Conservation (phyloP, 495 filamentous ascomycete genomes). For the Podospora pseudoanserina region DNA sequence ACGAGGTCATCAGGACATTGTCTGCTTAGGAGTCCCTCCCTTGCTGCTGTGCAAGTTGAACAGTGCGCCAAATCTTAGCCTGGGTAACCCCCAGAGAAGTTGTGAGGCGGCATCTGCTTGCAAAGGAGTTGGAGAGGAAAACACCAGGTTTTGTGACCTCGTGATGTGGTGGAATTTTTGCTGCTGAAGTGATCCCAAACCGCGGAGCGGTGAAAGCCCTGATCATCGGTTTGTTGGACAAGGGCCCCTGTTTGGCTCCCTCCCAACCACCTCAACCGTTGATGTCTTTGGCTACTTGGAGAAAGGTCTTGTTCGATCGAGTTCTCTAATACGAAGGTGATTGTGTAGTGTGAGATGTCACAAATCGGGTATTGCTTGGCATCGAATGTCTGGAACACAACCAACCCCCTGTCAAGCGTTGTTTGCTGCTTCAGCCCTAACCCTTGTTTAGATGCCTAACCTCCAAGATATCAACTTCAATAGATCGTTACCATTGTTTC, state of each 20-base stretch:
- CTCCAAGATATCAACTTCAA: too few species aligned
- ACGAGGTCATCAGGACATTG: not conserved
- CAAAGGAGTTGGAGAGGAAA: not conserved
- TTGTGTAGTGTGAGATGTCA: too few species aligned
- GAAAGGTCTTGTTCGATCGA: not conserved
- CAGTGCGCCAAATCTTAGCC: not conserved
- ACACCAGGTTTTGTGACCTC: constrained; percentile 3
- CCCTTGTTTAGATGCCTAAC: too few species aligned
- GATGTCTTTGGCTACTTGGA: not conserved
- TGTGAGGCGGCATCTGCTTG: not conserved
- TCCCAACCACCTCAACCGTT: not conserved
- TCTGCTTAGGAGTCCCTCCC: not conserved
- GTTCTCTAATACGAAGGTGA: not conserved
- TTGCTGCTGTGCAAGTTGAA: not conserved
- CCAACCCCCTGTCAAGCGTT: too few species aligned
- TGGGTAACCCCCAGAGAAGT: not conserved
- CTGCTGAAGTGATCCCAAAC: not conserved
- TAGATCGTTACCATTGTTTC: too few species aligned
- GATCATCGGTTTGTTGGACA: not conserved
- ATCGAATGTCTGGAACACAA: too few species aligned
- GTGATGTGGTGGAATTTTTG: constrained; percentile 7
- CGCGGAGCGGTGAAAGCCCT: not conserved
- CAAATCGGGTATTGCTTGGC: too few species aligned
- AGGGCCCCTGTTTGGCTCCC: not conserved
- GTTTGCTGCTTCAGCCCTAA: too few species aligned